phyloP scores from a whole-genome alignment of 2,329 filamentous ascomycete species.

The Phaeosphaeria sp. region DNA sequence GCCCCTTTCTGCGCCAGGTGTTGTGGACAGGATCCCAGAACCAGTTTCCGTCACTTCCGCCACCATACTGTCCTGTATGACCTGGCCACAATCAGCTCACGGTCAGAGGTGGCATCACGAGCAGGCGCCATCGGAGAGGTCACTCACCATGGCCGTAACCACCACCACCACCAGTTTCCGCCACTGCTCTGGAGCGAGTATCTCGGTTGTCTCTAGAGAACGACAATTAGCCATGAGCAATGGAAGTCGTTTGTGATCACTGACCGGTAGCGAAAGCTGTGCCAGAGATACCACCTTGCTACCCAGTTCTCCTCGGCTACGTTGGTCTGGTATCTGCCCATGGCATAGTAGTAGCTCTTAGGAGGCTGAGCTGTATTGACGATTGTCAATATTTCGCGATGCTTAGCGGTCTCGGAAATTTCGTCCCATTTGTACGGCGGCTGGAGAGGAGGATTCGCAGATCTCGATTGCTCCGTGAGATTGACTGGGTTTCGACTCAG shows the following conservation, averaged over 20 bases:
- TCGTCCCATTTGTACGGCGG: constrained; percentile 56
- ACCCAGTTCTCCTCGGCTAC: constrained; percentile 58
- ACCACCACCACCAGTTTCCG: background rate
- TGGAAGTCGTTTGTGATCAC: background rate
- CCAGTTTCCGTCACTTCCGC: constrained; percentile 3
- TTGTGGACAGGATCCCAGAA: constrained; percentile 36
- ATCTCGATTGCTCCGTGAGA: constrained; percentile 48
- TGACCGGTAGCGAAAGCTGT: constrained; percentile 56
- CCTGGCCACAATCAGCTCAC: constrained; percentile 2
- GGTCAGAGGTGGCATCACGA: background rate
- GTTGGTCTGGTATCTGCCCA: constrained; percentile 50
- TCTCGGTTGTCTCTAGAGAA: constrained; percentile 43
- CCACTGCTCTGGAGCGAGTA: constrained; percentile 8
- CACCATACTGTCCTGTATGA: constrained; percentile 6
- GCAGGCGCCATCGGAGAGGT: background rate
- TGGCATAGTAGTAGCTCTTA: constrained; percentile 51
- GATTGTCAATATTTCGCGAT: constrained; percentile 53
- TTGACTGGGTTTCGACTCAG: constrained; percentile 50
- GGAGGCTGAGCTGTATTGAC: constrained; percentile 48
- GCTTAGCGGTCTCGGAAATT: constrained; percentile 57
- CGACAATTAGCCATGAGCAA: background rate
- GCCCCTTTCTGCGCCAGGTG: constrained; percentile 20
- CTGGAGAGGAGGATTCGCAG: constrained; percentile 35
- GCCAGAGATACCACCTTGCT: constrained; percentile 60
- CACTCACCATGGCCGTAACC: constrained; percentile 4